Evolutionary conservation across 371 early-diverging fungal species (phyloP), one percentile per base, ranked within the genome.

Genomic region (Entomophthora muscae): DNA sequence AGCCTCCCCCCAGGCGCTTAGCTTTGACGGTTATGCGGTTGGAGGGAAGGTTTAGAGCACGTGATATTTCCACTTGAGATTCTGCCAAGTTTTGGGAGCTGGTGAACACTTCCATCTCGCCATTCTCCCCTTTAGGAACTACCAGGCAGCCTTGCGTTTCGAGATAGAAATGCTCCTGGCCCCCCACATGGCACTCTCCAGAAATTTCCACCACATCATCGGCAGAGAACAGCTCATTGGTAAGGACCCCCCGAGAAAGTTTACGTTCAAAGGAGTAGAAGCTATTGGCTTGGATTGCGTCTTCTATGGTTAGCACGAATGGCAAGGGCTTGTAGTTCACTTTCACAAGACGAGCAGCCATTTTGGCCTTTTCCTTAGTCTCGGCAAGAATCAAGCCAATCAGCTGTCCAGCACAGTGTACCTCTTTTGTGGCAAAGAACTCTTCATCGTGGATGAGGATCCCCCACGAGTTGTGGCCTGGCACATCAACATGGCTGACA

Each of bases 1-100:
- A 89, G 2, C 86, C 89, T 61, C 89, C 89, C 57, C 89, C 88
- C 56, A 85, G 63, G 54, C 88, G 82, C 75, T 86, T 85, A 64
- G 77, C 79, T 32, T 79, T 76, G 68, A 79, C 77, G 54, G 76
- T 73, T 56, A 86, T 67, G 59, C 77, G 77, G 73, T 79, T 78
- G 29, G 78, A 69, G 0, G 79, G 75, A 57, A 83, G 66, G 26
- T 84, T 87, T 22, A 88, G 75, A 27, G 73, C 75, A 55, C 74
- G 75, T 5, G 87, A 78, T 10, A 80, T 77, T 2, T 71, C 70
- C 52, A 73, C 70, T 68, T 88, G 89, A 10, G 79, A 71, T 68
- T 82, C 84, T 21, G 80, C 78, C 1, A 83, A 84, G 67, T 81
- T 78, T 72, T 89, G 90, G 21, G 84, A 83, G 30, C 77, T 75